Conservation (phyloP, 2,329 filamentous ascomycete species). For the Hansfordia pulvinata region DNA sequence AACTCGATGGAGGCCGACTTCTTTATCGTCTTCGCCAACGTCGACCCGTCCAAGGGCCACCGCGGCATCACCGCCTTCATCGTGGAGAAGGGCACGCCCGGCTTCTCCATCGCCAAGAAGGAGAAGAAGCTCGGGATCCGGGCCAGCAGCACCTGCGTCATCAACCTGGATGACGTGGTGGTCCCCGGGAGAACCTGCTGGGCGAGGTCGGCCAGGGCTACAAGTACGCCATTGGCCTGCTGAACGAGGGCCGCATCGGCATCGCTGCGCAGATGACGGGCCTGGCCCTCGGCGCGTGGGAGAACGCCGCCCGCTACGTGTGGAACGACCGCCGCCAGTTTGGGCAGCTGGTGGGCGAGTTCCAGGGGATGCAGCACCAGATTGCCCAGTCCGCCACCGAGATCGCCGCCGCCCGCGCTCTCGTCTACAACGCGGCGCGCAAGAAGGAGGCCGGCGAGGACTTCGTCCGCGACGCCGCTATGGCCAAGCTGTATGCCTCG, state of each 20-base stretch:
- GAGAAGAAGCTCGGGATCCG: slow-evolving; percentile 99
- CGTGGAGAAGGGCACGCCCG: slow-evolving; percentile 77
- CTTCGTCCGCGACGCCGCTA: slow-evolving; percentile 90
- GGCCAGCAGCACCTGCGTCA: slow-evolving; percentile 89
- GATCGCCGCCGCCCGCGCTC: slow-evolving; percentile 76
- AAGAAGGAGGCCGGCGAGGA: slow-evolving; percentile 97
- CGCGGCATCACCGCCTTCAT: slow-evolving; percentile 95
- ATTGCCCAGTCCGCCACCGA: slow-evolving; percentile 92
- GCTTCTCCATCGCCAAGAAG: slow-evolving; percentile 96
- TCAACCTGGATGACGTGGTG: slow-evolving; percentile 94
- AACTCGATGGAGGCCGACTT: slow-evolving; percentile 88
- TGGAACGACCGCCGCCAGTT: slow-evolving; percentile 99
- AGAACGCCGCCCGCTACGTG: slow-evolving; percentile 83
- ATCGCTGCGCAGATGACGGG: slow-evolving; percentile 99
- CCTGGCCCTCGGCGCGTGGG: slow-evolving; percentile 83
- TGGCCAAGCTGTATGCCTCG: slow-evolving; percentile 92
- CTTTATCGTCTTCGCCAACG: slow-evolving; percentile 96
- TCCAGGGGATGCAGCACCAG: slow-evolving; percentile 99
- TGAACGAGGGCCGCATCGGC: slow-evolving; percentile 95
- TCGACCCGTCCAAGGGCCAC: slow-evolving; percentile 85
- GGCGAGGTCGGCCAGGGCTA: slow-evolving; percentile 86
- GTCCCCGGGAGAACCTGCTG: slow-evolving; percentile 77
- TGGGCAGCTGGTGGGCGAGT: slow-evolving; percentile 82
- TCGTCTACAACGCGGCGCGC: slow-evolving; percentile 90
- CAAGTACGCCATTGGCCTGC: slow-evolving; percentile 87